These are phyloP conservation scores for Golubevia pallescens DNA, from an alignment of 1,284 basidiomycete species.

Conservation along the genomic window DNA sequence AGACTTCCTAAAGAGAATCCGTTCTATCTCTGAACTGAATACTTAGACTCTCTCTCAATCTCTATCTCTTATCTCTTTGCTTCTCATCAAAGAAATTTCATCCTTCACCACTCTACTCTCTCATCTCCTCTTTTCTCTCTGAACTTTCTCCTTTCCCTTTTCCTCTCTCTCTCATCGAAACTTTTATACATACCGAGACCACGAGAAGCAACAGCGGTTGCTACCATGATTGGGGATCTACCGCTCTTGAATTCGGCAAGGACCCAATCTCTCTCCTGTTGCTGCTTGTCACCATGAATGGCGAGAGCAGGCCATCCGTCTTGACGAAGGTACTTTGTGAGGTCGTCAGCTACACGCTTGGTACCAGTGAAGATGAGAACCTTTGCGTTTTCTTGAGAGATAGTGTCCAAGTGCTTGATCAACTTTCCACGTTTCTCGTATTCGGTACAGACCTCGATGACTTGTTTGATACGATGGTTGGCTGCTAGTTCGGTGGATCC, in stretches of 20 bases:
- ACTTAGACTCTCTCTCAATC: background rate
- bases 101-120: background rate
- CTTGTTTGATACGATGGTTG: constrained; percentile 64
- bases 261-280: constrained; percentile 64
- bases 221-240: constrained; percentile 63
- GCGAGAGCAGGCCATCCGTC: constrained; percentile 62
- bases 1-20: constrained; percentile 6
- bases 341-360: constrained; percentile 59
- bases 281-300: constrained; percentile 65
- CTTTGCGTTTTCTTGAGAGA: constrained; percentile 61
- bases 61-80: background rate
- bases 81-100: background rate
- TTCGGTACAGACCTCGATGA: constrained; percentile 61
- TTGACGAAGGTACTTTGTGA: constrained; percentile 60
- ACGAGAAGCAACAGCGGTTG: constrained; percentile 62
- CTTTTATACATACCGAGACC: constrained; percentile 57
- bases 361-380: constrained; percentile 63
- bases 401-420: constrained; percentile 60
- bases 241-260: constrained; percentile 63
- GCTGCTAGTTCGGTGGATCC: constrained; percentile 61
- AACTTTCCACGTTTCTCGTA: constrained; percentile 63
- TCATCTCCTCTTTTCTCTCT: background rate
- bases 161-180: background rate
- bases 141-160: background rate
- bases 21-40: no score